Percentiles rank a stretch among this genome's conserved stretches.
phyloP scores from a whole-genome alignment of 805 yeast species.

The Zygoascus tannicola region DNA sequence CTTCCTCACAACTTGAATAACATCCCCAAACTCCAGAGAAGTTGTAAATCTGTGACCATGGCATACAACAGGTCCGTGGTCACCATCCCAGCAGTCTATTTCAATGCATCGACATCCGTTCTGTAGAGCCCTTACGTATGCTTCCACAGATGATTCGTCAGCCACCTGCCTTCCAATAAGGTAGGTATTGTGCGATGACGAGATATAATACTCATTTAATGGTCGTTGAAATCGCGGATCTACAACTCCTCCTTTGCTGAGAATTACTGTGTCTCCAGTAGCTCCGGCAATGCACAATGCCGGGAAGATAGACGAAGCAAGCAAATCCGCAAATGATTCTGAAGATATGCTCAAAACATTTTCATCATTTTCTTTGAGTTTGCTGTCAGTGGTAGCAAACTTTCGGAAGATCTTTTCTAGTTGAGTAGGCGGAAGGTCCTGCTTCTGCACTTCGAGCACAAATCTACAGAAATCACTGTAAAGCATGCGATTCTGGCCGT shows the following conservation, averaged over 20 bases:
- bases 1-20: slow-evolving; percentile 62
- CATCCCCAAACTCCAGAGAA: slow-evolving; percentile 59
- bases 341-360: slow-evolving; percentile 11
- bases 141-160: slow-evolving; percentile 81
- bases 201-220: slow-evolving; percentile 74
- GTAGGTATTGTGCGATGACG: slow-evolving; percentile 93
- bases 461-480: slow-evolving; percentile 36
- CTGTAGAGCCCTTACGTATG: slow-evolving; percentile 76
- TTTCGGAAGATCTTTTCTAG: slow-evolving; percentile 32
- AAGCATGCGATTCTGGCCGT: slow-evolving; percentile 6
- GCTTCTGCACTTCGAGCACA: slow-evolving; percentile 40
- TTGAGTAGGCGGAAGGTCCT: slow-evolving; percentile 27
- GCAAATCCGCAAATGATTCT: slow-evolving; percentile 32
- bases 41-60: slow-evolving; percentile 84
- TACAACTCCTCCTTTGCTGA: slow-evolving; percentile 1
- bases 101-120: slow-evolving; percentile 94
- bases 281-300: slow-evolving; percentile 6
- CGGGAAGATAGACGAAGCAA: slow-evolving; percentile 27
- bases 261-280: neutral
- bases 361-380: slow-evolving; percentile 8
- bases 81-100: slow-evolving; percentile 90
- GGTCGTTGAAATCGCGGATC: slow-evolving; percentile 38
- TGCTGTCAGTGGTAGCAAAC: slow-evolving; percentile 22
- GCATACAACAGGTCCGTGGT: slow-evolving; percentile 71
- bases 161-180: slow-evolving; percentile 80